Evolutionary conservation across 75 land plant genomes (phyloP).

Genomic region (Sequoiadendron giganteum): DNA sequence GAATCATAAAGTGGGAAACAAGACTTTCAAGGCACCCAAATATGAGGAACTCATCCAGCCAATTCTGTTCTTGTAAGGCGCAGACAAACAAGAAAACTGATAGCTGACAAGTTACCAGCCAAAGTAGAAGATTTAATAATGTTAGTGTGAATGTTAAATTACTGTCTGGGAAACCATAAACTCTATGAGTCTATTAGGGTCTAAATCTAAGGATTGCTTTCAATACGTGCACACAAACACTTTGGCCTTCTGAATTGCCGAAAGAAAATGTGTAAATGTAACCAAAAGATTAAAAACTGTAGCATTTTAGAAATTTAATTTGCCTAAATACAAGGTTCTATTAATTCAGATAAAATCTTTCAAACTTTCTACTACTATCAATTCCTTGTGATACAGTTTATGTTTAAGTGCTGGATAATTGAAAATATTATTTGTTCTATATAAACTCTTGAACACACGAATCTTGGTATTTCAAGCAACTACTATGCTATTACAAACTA

Average conservation of each 20-base stretch:
- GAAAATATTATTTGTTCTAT: too few relatives aligned
- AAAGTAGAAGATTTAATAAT: not conserved
- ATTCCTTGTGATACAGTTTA: not conserved
- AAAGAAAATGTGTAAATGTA: not conserved
- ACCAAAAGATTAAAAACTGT: not conserved
- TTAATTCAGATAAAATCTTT: not conserved
- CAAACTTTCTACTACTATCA: not conserved
- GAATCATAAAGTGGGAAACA: not conserved
- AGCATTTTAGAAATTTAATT: not conserved
- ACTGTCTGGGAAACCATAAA: not conserved
- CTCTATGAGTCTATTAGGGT: not conserved
- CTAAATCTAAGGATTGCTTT: not conserved
- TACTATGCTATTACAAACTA: not conserved
- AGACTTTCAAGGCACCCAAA: not conserved
- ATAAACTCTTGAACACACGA: not conserved
- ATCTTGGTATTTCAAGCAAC: not conserved
- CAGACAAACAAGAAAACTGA: not conserved
- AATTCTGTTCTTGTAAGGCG: not conserved
- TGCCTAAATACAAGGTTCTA: not conserved
- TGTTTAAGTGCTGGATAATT: not conserved
- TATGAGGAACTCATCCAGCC: not conserved
- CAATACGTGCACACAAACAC: not conserved
- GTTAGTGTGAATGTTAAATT: not conserved
- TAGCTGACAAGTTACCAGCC: not conserved
- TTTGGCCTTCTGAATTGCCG: not conserved